Evolutionary conservation across 495 filamentous ascomycete species (phyloP).

Genomic region (Parmelia sp.): DNA sequence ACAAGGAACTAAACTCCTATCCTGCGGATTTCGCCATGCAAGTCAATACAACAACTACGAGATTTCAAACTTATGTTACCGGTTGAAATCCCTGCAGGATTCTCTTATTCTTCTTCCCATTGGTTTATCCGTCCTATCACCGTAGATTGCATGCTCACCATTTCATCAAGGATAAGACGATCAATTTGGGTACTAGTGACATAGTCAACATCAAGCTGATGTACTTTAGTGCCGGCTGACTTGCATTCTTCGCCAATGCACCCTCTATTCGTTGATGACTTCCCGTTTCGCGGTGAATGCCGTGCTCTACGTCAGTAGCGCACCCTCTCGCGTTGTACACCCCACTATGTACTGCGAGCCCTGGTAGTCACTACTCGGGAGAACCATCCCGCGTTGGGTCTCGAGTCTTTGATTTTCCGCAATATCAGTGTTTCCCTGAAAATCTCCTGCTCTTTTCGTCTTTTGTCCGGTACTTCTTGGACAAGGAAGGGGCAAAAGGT

Average conservation of each 20-base stretch:
- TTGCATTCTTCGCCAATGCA: neutral
- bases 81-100: neutral
- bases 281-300: neutral
- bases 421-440: neutral
- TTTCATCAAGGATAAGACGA: neutral
- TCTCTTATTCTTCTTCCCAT: neutral
- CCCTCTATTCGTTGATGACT: neutral
- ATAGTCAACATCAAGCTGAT: neutral
- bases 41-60: neutral
- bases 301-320: neutral
- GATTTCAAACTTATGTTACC: neutral
- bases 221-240: neutral
- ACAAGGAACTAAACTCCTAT: neutral
- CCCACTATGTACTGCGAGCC: neutral
- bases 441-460: slow-evolving; percentile 5
- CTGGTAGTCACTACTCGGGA: neutral
- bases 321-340: neutral
- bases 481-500: neutral
- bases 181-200: neutral
- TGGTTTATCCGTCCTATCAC: neutral
- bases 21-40: neutral
- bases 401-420: neutral
- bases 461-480: neutral
- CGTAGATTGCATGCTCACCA: neutral
- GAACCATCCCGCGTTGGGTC: neutral